Conservation (phyloP, 495 filamentous ascomycete species). For the Penicillium nucicola region DNA sequence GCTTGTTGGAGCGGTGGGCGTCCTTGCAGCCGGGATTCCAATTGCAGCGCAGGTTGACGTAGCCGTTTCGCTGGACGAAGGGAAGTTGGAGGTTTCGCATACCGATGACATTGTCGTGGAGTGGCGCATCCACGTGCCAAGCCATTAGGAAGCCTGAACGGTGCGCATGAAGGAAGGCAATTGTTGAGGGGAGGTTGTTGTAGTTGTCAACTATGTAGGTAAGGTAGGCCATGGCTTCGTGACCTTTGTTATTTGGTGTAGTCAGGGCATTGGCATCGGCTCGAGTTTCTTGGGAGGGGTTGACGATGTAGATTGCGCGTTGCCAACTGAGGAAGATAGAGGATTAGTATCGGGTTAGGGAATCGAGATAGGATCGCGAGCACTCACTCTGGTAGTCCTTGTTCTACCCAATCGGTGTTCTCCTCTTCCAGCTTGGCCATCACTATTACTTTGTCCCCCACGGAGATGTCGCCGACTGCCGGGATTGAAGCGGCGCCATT, state of each 20-base stretch:
- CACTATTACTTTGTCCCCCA: slow-evolving; percentile 50
- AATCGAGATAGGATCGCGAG: background rate
- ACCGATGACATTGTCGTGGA: slow-evolving; percentile 50
- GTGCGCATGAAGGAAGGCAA: slow-evolving; percentile 68
- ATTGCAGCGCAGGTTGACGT: slow-evolving; percentile 65
- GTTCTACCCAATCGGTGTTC: slow-evolving; percentile 57
- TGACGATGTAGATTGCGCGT: slow-evolving; percentile 62
- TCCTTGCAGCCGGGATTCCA: slow-evolving; percentile 61
- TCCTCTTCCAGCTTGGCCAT: slow-evolving; percentile 57
- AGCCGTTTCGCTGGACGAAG: slow-evolving; percentile 55
- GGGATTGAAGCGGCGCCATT: slow-evolving; percentile 11
- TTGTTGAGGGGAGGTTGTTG: slow-evolving; percentile 60
- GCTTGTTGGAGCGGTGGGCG: slow-evolving; percentile 47
- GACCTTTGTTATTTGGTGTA: slow-evolving; percentile 61
- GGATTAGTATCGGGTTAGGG: background rate
- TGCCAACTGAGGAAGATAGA: slow-evolving; percentile 40
- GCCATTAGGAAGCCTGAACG: slow-evolving; percentile 45
- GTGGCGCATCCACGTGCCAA: slow-evolving; percentile 61
- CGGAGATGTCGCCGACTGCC: slow-evolving; percentile 2
- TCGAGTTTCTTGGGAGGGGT: slow-evolving; percentile 52
- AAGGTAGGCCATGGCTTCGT: slow-evolving; percentile 73
- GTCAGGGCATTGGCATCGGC: slow-evolving; percentile 36
- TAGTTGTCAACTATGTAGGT: slow-evolving; percentile 73
- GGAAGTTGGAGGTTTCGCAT: slow-evolving; percentile 50
- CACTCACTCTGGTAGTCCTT: slow-evolving; percentile 49